Percentiles rank a stretch among this genome's conserved stretches.
Conservation (phyloP, 257 asterid genomes). For the Przewalskia tangutica region DNA sequence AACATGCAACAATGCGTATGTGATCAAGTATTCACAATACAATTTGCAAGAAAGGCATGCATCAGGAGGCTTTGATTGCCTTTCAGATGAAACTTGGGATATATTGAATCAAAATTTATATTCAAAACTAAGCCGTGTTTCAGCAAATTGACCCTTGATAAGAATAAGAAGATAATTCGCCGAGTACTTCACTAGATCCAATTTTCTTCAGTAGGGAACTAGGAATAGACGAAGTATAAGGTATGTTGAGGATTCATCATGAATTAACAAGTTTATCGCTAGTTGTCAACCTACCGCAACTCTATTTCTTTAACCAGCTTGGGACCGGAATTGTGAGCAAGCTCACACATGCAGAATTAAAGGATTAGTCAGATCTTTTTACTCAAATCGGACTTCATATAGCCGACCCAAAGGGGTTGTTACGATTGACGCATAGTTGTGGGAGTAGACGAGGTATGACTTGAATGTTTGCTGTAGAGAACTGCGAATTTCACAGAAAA, state of each 20-base stretch:
- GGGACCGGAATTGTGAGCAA: not conserved
- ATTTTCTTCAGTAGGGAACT: not conserved
- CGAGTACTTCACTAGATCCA: not conserved
- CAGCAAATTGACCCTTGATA: not conserved
- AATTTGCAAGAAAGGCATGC: slow-evolving; percentile 12
- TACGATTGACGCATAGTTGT: not conserved
- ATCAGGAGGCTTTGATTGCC: not conserved
- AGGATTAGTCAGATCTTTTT: not conserved
- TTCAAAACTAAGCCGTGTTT: not conserved
- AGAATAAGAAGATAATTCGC: not conserved
- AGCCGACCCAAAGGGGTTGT: not conserved
- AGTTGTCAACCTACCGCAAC: not conserved
- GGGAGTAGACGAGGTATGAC: not conserved
- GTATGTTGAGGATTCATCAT: not conserved
- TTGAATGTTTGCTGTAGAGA: not conserved
- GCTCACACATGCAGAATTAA: not conserved
- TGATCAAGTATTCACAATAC: not conserved
- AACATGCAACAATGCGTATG: not conserved
- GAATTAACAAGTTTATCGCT: not conserved
- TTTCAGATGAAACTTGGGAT: not conserved
- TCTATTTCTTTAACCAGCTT: not conserved
- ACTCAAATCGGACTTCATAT: not conserved
- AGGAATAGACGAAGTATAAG: not conserved
- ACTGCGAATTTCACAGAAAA: not conserved
- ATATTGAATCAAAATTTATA: not conserved